These are phyloP conservation scores for Lagenaria siceraria DNA, from an alignment of 306 rosid genomes.

Conservation along the genomic window DNA sequence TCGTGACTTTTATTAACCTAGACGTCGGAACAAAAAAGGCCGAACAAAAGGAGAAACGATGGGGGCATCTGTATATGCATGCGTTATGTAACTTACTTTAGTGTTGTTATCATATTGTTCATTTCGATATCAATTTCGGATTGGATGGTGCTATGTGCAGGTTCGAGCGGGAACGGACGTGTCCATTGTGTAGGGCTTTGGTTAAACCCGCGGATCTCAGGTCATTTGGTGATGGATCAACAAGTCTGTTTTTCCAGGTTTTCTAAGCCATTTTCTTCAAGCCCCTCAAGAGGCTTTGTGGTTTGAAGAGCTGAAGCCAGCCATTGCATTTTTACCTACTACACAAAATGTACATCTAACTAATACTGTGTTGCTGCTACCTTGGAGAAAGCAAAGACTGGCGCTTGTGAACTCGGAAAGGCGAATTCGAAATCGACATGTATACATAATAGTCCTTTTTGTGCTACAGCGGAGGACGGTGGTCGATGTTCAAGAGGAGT, in stretches of 20 bases:
- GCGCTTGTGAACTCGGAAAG: background rate
- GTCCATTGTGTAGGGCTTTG: constrained; percentile 95
- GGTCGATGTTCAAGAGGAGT: background rate
- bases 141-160: constrained; percentile 22
- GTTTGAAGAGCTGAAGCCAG: constrained; percentile 30
- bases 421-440: background rate
- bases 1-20: background rate
- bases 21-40: background rate
- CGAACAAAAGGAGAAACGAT: background rate
- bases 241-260: constrained; percentile 82
- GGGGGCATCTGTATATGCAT: background rate
- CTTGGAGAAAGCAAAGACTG: background rate
- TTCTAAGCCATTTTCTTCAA: constrained; percentile 35
- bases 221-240: constrained; percentile 95
- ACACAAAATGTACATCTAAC: constrained; percentile 37
- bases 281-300: constrained; percentile 29
- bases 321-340: constrained; percentile 30
- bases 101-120: background rate
- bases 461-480: background rate
- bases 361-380: constrained; percentile 9
- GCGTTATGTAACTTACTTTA: background rate
- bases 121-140: background rate
- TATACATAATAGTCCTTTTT: background rate
- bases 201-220: constrained; percentile 90
- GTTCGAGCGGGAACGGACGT: constrained; percentile 97